Conservation (phyloP, 2,329 filamentous ascomycete species). For the Exophiala xenobiotica region DNA sequence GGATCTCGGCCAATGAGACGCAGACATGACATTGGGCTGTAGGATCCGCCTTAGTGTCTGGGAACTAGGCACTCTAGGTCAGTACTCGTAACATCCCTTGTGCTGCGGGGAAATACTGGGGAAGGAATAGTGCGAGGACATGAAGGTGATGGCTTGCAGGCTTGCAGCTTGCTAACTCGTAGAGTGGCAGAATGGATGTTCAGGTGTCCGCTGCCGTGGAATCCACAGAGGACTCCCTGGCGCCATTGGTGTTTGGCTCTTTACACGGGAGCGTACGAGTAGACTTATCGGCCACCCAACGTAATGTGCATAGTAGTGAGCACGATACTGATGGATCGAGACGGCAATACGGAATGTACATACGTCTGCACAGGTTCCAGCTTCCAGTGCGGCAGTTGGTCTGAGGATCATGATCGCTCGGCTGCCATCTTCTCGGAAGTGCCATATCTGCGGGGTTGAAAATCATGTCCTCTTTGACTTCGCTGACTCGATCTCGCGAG, state of each 20-base stretch:
- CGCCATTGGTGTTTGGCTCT: too few species aligned
- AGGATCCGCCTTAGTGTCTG: constrained; percentile 18
- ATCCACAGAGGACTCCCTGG: too few species aligned
- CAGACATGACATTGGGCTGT: constrained; percentile 2
- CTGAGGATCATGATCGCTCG: background rate
- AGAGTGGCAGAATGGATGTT: background rate
- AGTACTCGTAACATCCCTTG: too few species aligned
- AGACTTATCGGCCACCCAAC: too few species aligned
- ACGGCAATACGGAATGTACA: too few species aligned
- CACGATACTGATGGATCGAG: background rate
- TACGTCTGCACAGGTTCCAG: too few species aligned
- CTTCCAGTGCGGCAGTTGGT: too few species aligned
- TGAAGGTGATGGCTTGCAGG: constrained; percentile 11
- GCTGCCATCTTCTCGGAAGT: constrained; percentile 22
- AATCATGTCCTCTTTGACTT: background rate
- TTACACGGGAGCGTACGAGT: too few species aligned
- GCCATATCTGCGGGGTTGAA: constrained; percentile 23
- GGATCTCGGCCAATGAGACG: background rate
- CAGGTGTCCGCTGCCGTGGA: background rate
- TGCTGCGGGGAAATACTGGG: constrained; percentile 28
- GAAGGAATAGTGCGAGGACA: constrained; percentile 11
- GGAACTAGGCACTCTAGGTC: constrained; percentile 8
- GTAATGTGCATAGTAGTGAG: too few species aligned
- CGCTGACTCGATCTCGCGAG: constrained; percentile 22
- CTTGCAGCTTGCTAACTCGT: background rate